Evolutionary conservation across 257 asterid species (phyloP).

Genomic region (Primulina huaijiensis): DNA sequence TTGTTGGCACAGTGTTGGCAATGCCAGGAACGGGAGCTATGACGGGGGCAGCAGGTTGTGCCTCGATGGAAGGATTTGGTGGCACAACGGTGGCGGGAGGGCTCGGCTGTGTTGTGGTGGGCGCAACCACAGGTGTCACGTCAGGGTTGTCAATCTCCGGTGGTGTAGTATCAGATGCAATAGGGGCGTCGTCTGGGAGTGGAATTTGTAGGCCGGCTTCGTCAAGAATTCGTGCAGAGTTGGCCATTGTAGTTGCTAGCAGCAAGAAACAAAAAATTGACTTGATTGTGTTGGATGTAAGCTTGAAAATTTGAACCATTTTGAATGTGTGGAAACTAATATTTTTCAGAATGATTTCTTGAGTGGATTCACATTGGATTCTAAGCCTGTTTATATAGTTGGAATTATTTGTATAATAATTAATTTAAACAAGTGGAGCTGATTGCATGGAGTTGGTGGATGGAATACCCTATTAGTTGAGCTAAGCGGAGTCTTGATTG

Average conservation of each 20-base stretch:
- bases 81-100: slow-evolving; percentile 28
- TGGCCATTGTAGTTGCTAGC: slow-evolving; percentile 38
- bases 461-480: too few species aligned
- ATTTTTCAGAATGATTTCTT: too few species aligned
- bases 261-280: slow-evolving; percentile 38
- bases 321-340: slow-evolving; percentile 3
- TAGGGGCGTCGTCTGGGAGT: slow-evolving; percentile 20
- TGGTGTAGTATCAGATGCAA: background rate
- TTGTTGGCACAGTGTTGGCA: slow-evolving; percentile 26
- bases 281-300: slow-evolving; percentile 23
- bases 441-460: background rate
- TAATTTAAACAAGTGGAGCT: background rate
- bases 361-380: background rate
- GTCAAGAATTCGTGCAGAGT: slow-evolving; percentile 46
- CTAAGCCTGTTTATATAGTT: background rate
- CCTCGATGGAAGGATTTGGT: background rate
- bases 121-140: slow-evolving; percentile 16
- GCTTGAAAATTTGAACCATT: slow-evolving; percentile 43
- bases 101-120: background rate
- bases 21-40: slow-evolving; percentile 9
- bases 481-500: too few species aligned
- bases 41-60: slow-evolving; percentile 14
- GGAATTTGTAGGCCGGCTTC: slow-evolving; percentile 34
- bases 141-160: slow-evolving; percentile 28
- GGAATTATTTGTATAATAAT: background rate